Percentiles rank a stretch among this genome's conserved stretches.
Evolutionary conservation across 768 basidiomycete genomes (phyloP).

Genomic region (Lactifluus rugatus): DNA sequence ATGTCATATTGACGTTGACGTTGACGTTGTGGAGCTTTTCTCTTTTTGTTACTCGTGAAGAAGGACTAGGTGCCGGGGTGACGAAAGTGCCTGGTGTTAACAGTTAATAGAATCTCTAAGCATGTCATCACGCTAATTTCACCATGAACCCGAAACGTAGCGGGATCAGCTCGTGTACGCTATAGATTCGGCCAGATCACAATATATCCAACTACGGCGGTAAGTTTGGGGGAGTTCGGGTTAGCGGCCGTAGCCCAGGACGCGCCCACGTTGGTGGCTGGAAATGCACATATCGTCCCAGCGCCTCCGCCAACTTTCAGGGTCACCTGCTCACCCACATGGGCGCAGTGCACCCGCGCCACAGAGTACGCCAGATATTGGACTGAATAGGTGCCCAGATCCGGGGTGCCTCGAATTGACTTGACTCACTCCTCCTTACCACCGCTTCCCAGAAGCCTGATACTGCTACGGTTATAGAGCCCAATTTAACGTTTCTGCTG

Average conservation of each 20-base stretch:
- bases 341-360: neutral
- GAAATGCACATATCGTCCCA: neutral
- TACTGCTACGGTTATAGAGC: too few relatives aligned
- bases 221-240: neutral
- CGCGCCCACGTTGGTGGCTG: neutral
- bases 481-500: neutral
- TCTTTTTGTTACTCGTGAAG: too few relatives aligned
- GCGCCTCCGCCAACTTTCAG: conserved; percentile 7
- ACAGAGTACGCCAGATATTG: neutral
- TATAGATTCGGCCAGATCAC: conserved; percentile 2
- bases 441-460: too few relatives aligned
- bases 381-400: neutral
- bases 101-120: too few relatives aligned
- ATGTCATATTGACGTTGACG: too few relatives aligned
- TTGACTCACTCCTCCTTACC: neutral
- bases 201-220: conserved; percentile 5
- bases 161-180: neutral
- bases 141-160: conserved; percentile 3
- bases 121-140: neutral
- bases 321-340: conserved; percentile 3
- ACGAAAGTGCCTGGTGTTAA: too few relatives aligned
- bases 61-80: too few relatives aligned
- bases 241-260: conserved; percentile 1
- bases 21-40: too few relatives aligned
- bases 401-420: neutral